Evolutionary conservation across 148 eudicot species (phyloP), one percentile per base, ranked within the genome.

Genomic region (Vaccinium corymbosum): DNA sequence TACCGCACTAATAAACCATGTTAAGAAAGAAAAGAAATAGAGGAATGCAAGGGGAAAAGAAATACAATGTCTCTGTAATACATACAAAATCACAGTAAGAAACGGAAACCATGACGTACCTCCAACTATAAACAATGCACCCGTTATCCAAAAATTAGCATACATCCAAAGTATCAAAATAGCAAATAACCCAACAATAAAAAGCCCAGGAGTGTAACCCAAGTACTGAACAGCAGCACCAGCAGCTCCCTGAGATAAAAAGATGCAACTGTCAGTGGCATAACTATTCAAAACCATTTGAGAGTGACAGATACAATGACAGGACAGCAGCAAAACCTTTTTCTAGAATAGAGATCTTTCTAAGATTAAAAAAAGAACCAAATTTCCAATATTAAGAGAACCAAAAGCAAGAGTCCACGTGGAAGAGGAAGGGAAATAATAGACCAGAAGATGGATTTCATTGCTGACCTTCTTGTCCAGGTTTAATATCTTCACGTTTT

Each of bases 141-240:
- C 99, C 27, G 93, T 95, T 52, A 95, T 92, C 99, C 99, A 95
- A 90, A 95, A 95, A 93, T 97, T 95, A 79, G 98, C 99, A 90
- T 89, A 97, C 98, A 95, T 94, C 99, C 99, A 97, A 72, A 97
- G 87, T 78, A 94, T 85, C 84, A 97, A 82, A 87, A 95, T 97
- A 68, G 99, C 96, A 90, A 93, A 93, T 27, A 95, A 88, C 80
- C 99, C 98, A 83, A 95, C 98, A 59, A 97, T 95, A 87, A 95
- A 97, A 80, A 95, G 88, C 83, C 98, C 99, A 87, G 99, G 99
- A 85, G 98, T 94, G 86, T 91, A 97, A 84, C 99, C 99, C 91
- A 97, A 88, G 88, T 92, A 95, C 80, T 88, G 95, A 85, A 97
- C 90, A 86, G 98, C 95, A 92, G 85, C 92, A 83, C 93, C 98